Conservation (phyloP, 2,329 filamentous ascomycete genomes). For the Sarocladium kiliense region DNA sequence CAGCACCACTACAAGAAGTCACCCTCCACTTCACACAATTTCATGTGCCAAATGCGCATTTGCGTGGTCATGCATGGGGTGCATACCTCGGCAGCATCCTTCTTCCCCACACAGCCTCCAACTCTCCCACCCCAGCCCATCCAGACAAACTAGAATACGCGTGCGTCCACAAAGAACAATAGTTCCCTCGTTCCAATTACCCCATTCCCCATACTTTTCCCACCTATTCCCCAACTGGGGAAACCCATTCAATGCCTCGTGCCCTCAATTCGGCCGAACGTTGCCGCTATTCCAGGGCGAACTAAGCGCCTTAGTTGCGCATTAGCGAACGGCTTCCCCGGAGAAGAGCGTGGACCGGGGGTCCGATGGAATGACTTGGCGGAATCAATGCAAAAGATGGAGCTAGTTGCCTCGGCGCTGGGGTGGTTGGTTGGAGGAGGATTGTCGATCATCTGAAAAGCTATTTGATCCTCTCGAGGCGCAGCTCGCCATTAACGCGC, state of each 20-base stretch:
- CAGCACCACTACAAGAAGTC: no score
- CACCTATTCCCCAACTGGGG: neutral
- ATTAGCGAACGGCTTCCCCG: neutral
- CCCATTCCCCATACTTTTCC: neutral
- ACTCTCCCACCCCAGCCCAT: neutral
- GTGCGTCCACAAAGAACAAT: neutral
- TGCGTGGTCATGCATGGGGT: neutral
- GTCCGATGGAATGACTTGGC: no score
- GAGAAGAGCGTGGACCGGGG: neutral
- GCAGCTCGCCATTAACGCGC: neutral
- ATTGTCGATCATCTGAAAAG: neutral
- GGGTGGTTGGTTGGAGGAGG: neutral
- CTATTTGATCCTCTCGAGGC: neutral
- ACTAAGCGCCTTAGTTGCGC: neutral
- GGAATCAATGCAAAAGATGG: neutral
- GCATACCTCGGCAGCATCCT: neutral
- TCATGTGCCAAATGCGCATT: neutral
- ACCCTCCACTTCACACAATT: no score
- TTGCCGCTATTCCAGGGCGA: neutral
- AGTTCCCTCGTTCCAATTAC: neutral
- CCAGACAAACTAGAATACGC: neutral
- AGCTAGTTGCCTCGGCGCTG: neutral
- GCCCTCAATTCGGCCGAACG: neutral
- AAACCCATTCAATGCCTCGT: neutral
- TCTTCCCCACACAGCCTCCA: neutral